Evolutionary conservation across 257 asterid genomes (phyloP), one percentile per base, ranked within the genome.

Genomic region (Ballota nigra): DNA sequence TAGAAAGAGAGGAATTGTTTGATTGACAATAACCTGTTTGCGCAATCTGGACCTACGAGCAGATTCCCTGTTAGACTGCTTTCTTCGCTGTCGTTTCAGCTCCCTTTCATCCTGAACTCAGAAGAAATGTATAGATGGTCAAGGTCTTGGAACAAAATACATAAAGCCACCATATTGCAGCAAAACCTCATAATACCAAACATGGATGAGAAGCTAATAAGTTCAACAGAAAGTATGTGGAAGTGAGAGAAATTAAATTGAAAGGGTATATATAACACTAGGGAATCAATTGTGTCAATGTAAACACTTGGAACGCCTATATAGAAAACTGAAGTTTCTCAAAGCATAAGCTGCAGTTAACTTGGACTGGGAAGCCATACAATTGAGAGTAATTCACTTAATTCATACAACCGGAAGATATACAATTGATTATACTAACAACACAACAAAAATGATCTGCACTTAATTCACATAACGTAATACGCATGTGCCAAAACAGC

Each of bases 51-150:
- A 92, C 31, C 98, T 85, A 51, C 98, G 97, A 53, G 98, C 98
- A 66, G 98, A 90, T 87, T 92, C 98, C 84, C 98, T 80, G 82
- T 92, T 92, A 20, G 98, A 92, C 87, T 92, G 97, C 79, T 92
- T 92, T 84, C 98, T 88, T 82, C 89, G 86, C 87, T 92, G 95
- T 82, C 92, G 86, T 80, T 92, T 92, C 52, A 92, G 87, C 80
- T 92, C 96, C 80, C 96, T 88, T 77, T 89, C 96, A 78, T 89
- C 96, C 98, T 92, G 88, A 71, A 81, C 61, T 60, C 84, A 60
- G 63, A 69, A 28, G 66, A 64, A 70, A 66, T 58, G 70, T 61
- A 59, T 13, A 43, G 15, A 34, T 20, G 24, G 43, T 75, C 56
- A 72, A 40, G 38, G 13, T 51, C 36, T 24, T 64, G 59, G 56